A percentile compares a stretch with the other conserved stretches of the same genome.
phyloP scores from a whole-genome alignment of 768 basidiomycete species.

The Russula sp. region DNA sequence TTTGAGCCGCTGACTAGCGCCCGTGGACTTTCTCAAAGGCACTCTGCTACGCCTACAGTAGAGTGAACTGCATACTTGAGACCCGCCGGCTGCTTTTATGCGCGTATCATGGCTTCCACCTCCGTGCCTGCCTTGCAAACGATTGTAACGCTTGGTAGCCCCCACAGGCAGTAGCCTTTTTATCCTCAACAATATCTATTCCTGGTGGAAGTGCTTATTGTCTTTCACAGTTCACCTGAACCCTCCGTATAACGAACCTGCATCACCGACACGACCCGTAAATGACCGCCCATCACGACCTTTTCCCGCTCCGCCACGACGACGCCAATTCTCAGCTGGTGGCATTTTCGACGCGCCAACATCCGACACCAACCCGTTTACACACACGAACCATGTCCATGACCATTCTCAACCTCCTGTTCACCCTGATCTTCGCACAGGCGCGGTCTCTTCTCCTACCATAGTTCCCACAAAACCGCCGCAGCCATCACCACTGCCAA shows the following conservation, averaged over 20 bases:
- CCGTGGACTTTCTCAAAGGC: not conserved
- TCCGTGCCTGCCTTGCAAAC: not conserved
- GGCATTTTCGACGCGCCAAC: conserved; percentile 21
- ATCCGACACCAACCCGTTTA: conserved; percentile 24
- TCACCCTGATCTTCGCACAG: conserved; percentile 18
- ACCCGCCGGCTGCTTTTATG: not conserved
- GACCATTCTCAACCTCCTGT: conserved; percentile 20
- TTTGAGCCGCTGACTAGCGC: not conserved
- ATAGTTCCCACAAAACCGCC: conserved; percentile 12
- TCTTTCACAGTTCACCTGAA: conserved; percentile 4
- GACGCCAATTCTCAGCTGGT: conserved; percentile 18
- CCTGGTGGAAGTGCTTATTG: not conserved
- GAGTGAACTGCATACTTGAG: not conserved
- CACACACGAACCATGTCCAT: conserved; percentile 4
- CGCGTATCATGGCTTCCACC: not conserved
- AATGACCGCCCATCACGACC: conserved; percentile 15
- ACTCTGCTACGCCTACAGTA: not conserved
- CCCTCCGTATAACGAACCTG: conserved; percentile 5
- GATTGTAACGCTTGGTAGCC: not conserved
- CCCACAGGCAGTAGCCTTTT: not conserved
- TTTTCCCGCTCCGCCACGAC: conserved; percentile 15
- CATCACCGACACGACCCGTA: conserved; percentile 15
- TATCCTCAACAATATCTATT: not conserved
- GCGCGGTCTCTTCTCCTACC: conserved; percentile 16
- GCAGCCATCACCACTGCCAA: not conserved